Conservation (phyloP, 164 flowering plant species). For the Brasenia schreberi region DNA sequence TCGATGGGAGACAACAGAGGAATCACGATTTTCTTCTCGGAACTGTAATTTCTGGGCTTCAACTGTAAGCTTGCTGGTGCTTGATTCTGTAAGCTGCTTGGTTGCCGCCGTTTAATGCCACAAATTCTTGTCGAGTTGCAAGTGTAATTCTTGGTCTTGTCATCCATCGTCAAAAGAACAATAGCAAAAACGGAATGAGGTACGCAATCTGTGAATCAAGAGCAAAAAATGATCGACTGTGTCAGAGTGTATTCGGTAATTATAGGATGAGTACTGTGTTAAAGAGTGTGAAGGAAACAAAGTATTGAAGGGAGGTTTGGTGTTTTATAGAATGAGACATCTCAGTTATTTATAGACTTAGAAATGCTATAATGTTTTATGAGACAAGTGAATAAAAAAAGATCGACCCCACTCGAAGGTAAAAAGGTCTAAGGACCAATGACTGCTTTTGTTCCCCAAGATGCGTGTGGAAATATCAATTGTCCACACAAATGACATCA, state of each 20-base stretch:
- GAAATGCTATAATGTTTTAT: too few relatives aligned
- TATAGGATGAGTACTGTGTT: background rate
- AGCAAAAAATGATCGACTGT: too few relatives aligned
- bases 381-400: background rate
- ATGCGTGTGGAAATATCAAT: background rate
- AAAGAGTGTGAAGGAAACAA: background rate
- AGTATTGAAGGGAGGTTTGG: background rate
- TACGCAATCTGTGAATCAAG: too few relatives aligned
- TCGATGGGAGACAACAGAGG: conserved; percentile 72
- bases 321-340: background rate
- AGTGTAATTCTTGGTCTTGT: background rate
- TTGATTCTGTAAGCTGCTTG: conserved; percentile 43
- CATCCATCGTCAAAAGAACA: background rate
- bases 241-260: background rate
- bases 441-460: background rate
- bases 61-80: conserved; percentile 73
- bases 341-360: background rate
- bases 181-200: background rate
- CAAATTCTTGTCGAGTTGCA: conserved; percentile 5
- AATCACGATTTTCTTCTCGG: conserved; percentile 58
- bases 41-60: conserved; percentile 15
- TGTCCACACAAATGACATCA: background rate
- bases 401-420: background rate
- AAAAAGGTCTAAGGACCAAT: background rate
- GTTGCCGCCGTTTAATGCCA: conserved; percentile 3